Conservation (phyloP, 2,329 filamentous ascomycete genomes). For the Orbilia javanica region DNA sequence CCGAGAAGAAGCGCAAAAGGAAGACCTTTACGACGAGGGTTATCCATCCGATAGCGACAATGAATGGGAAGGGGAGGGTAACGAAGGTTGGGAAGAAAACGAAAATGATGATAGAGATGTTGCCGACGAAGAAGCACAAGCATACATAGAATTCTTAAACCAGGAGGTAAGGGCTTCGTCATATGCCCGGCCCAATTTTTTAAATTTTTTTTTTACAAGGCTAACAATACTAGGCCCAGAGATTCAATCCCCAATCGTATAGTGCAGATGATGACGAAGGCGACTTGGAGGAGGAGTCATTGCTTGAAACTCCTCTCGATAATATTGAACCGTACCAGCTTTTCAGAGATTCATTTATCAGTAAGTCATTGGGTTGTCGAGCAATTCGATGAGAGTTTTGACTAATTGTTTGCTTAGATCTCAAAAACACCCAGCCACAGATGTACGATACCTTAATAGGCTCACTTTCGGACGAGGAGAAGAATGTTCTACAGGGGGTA, state of each 20-base stretch:
- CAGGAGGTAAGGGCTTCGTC: slow-evolving; percentile 33
- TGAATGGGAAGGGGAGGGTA: slow-evolving; percentile 77
- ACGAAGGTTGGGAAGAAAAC: slow-evolving; percentile 84
- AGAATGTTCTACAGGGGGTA: slow-evolving; percentile 81
- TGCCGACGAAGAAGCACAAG: slow-evolving; percentile 86
- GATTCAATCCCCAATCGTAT: slow-evolving; percentile 74
- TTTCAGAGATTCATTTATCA: slow-evolving; percentile 83
- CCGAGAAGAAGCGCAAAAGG: slow-evolving; percentile 90
- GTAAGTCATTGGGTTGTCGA: slow-evolving; percentile 70
- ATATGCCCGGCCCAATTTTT: no score
- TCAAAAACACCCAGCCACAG: slow-evolving; percentile 91
- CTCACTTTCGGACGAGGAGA: slow-evolving; percentile 83
- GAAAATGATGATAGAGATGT: slow-evolving; percentile 74
- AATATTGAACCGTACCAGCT: slow-evolving; percentile 93
- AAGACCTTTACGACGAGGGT: slow-evolving; percentile 80
- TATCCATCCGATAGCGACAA: slow-evolving; percentile 73
- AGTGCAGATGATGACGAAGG: slow-evolving; percentile 78
- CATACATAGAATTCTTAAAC: slow-evolving; percentile 94
- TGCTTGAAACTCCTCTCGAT: slow-evolving; percentile 93
- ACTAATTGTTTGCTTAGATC: slow-evolving; percentile 71
- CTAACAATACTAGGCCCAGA: slow-evolving; percentile 75
- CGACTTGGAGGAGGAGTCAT: slow-evolving; percentile 88
- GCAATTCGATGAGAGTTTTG: background rate
- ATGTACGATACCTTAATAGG: slow-evolving; percentile 85
- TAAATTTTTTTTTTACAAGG: background rate